A percentile compares a stretch with the other conserved stretches of the same genome.
phyloP scores from a whole-genome alignment of 1,284 basidiomycete species.

The Sphagnurus paluster region DNA sequence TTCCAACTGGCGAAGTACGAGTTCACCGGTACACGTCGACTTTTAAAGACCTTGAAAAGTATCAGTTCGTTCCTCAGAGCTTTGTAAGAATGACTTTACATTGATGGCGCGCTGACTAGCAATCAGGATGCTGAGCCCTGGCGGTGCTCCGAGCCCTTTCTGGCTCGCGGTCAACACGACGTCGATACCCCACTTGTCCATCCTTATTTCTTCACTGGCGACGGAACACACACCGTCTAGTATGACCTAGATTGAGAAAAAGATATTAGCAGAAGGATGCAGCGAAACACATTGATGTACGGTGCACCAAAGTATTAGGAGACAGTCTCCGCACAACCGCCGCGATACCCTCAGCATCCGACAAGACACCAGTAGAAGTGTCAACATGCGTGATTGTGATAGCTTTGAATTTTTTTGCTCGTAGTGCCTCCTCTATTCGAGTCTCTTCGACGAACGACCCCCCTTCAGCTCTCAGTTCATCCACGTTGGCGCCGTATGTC shows the following conservation, averaged over 20 bases:
- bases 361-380: conserved; percentile 91
- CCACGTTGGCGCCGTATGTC: conserved; percentile 89
- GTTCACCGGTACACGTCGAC: conserved; percentile 70
- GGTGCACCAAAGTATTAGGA: conserved; percentile 78
- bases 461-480: conserved; percentile 80
- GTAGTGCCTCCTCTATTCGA: conserved; percentile 72
- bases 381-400: conserved; percentile 95
- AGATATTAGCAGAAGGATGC: not conserved
- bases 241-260: conserved; percentile 51
- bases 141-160: conserved; percentile 94
- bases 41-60: conserved; percentile 57
- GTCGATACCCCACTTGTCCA: conserved; percentile 95
- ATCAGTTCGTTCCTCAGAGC: not conserved
- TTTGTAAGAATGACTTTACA: conserved; percentile 29
- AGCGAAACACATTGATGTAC: not conserved
- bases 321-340: conserved; percentile 77
- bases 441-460: conserved; percentile 71
- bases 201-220: conserved; percentile 91
- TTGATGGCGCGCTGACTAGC: conserved; percentile 82
- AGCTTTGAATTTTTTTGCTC: conserved; percentile 84
- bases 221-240: conserved; percentile 96
- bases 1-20: conserved; percentile 93
- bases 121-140: conserved; percentile 86
- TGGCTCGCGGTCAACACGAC: conserved; percentile 90
- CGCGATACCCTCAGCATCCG: conserved; percentile 82